Evolutionary conservation across 306 rosid species (phyloP).

Genomic region (Lathyrus oleraceus): DNA sequence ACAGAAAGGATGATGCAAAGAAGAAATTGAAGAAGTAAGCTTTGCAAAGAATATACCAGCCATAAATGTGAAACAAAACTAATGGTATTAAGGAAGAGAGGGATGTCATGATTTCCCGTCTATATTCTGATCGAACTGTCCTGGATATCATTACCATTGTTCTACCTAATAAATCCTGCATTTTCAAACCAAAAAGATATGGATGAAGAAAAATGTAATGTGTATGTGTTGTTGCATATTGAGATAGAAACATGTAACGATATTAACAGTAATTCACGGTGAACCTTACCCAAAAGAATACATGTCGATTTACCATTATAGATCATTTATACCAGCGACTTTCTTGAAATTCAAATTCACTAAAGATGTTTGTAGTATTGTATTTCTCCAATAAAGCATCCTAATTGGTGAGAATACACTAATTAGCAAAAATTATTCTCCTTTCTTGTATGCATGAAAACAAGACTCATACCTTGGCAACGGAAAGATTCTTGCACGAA

Average conservation of each 20-base stretch:
- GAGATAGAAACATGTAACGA: background rate
- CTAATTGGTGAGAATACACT: slow-evolving; percentile 41
- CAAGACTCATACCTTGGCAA: slow-evolving; percentile 79
- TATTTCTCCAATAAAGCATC: slow-evolving; percentile 78
- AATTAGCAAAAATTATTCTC: no score
- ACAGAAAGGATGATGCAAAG: slow-evolving; percentile 30
- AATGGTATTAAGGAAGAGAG: slow-evolving; percentile 6
- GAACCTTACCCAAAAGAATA: background rate
- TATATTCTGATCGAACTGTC: background rate
- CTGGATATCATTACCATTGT: background rate
- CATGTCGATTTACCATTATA: slow-evolving; percentile 45
- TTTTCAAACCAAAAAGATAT: slow-evolving; percentile 16
- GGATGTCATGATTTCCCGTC: slow-evolving; percentile 14
- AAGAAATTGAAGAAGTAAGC: slow-evolving; percentile 33
- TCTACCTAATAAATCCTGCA: slow-evolving; percentile 1
- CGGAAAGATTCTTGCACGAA: slow-evolving; percentile 76
- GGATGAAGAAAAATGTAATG: background rate
- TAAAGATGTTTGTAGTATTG: slow-evolving; percentile 48
- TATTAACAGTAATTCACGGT: background rate
- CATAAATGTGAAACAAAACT: slow-evolving; percentile 21
- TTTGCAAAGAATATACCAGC: slow-evolving; percentile 18
- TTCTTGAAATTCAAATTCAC: slow-evolving; percentile 53
- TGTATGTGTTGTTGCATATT: background rate
- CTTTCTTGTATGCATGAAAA: no score
- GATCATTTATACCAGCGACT: slow-evolving; percentile 60